Percentiles rank a stretch among this genome's conserved stretches.
Conservation (phyloP, 2,329 filamentous ascomycete species). For the Bipolaris zeicola region DNA sequence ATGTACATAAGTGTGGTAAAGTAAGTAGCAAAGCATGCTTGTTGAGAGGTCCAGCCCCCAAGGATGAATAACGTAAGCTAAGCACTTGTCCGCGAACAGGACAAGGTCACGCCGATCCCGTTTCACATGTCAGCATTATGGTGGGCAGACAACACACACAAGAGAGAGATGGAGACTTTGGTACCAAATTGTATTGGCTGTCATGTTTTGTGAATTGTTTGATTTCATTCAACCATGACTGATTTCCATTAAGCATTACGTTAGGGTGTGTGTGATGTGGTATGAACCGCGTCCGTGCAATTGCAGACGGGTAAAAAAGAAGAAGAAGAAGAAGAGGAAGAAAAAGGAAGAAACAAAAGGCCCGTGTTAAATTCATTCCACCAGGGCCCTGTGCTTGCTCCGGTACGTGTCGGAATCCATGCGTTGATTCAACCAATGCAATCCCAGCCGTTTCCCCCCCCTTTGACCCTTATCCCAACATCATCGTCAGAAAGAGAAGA, state of each 20-base stretch:
- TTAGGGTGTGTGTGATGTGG: slow-evolving; percentile 32
- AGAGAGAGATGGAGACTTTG: not conserved
- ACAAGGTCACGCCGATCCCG: no score
- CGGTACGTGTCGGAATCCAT: not conserved
- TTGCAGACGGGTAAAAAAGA: not conserved
- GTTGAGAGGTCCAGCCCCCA: no score
- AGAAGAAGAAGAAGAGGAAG: not conserved
- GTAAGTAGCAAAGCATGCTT: no score
- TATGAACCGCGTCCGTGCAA: slow-evolving; percentile 6
- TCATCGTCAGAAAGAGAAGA: slow-evolving; percentile 9
- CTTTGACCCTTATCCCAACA: not conserved
- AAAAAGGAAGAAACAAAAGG: not conserved
- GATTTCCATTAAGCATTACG: slow-evolving; percentile 44
- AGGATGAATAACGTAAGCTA: no score
- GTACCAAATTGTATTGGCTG: no score
- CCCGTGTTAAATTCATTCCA: not conserved
- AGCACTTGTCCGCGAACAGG: no score
- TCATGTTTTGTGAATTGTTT: not conserved
- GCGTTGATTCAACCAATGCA: slow-evolving; percentile 1
- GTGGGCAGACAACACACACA: not conserved
- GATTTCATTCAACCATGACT: slow-evolving; percentile 8
- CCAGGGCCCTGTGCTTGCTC: not conserved
- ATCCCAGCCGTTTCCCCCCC: not conserved
- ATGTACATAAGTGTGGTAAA: no score
- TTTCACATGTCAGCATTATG: no score